A percentile compares a stretch with the other conserved stretches of the same genome.
phyloP scores from a whole-genome alignment of 331 rosid species.

The Phaseolus coccineus region DNA sequence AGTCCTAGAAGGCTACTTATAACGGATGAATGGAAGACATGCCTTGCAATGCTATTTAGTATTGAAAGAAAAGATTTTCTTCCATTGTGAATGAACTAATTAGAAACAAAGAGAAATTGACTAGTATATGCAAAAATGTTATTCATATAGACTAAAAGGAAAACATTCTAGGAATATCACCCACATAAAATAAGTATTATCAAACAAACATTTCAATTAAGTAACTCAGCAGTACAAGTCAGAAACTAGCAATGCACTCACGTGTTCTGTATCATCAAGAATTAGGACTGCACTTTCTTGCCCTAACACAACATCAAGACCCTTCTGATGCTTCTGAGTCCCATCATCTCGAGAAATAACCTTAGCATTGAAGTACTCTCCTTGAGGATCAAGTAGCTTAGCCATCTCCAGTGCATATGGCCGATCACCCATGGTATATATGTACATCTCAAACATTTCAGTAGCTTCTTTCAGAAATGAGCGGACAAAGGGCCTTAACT shows the following conservation, averaged over 20 bases:
- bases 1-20: neutral
- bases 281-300: slow-evolving; percentile 82
- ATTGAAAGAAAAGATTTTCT: neutral
- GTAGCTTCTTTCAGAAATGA: slow-evolving; percentile 75
- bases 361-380: slow-evolving; percentile 71
- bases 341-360: slow-evolving; percentile 93
- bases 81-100: neutral
- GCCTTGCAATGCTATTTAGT: slow-evolving; percentile 5
- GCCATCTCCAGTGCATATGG: slow-evolving; percentile 87
- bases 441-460: slow-evolving; percentile 75
- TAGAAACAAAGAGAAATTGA: slow-evolving; percentile 4
- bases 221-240: slow-evolving; percentile 25
- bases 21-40: slow-evolving; percentile 4
- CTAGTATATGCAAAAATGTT: neutral
- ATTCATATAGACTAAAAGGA: neutral
- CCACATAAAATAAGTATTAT: slow-evolving; percentile 36
- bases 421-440: slow-evolving; percentile 89
- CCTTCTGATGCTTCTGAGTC: slow-evolving; percentile 82
- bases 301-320: slow-evolving; percentile 82
- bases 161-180: neutral
- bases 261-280: slow-evolving; percentile 90
- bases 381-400: slow-evolving; percentile 74
- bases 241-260: slow-evolving; percentile 49
- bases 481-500: slow-evolving; percentile 80
- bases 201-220: slow-evolving; percentile 15